These are phyloP conservation scores for Fusarium sp. DNA, from an alignment of 2,329 filamentous ascomycete species.

Conservation along the genomic window DNA sequence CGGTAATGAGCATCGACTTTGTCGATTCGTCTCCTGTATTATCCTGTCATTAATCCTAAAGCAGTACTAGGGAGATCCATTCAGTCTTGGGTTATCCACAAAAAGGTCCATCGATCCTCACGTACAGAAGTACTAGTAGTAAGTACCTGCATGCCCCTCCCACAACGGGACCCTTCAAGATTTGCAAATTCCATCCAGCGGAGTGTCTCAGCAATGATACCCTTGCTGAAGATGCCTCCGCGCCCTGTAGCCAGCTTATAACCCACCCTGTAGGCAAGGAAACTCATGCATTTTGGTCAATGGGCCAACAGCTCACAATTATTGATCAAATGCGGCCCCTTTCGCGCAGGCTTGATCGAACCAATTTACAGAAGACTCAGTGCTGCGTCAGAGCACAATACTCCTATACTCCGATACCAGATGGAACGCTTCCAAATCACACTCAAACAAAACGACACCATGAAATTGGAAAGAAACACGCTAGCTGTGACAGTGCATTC, in stretches of 20 bases:
- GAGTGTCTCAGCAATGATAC: not conserved
- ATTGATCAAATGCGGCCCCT: slow-evolving; percentile 8
- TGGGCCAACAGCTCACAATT: slow-evolving; percentile 5
- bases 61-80: slow-evolving; percentile 15
- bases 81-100: slow-evolving; percentile 4
- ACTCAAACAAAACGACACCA: not conserved
- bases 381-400: slow-evolving; percentile 6
- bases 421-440: not conserved
- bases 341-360: not conserved
- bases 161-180: slow-evolving; percentile 10
- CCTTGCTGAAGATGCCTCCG: slow-evolving; percentile 5
- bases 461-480: not conserved
- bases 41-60: slow-evolving; percentile 1
- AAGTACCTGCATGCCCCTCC: slow-evolving; percentile 27
- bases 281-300: slow-evolving; percentile 1
- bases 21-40: not conserved
- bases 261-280: not conserved
- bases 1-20: not conserved
- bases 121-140: not conserved
- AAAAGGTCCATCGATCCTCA: slow-evolving; percentile 3
- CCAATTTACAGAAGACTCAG: not conserved
- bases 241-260: slow-evolving; percentile 10
- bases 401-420: not conserved
- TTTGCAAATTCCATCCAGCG: slow-evolving; percentile 19
- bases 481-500: slow-evolving; percentile 5